Evolutionary conservation across 345 rosid genomes (phyloP).

Genomic region (Hibiscus tridactylites): DNA sequence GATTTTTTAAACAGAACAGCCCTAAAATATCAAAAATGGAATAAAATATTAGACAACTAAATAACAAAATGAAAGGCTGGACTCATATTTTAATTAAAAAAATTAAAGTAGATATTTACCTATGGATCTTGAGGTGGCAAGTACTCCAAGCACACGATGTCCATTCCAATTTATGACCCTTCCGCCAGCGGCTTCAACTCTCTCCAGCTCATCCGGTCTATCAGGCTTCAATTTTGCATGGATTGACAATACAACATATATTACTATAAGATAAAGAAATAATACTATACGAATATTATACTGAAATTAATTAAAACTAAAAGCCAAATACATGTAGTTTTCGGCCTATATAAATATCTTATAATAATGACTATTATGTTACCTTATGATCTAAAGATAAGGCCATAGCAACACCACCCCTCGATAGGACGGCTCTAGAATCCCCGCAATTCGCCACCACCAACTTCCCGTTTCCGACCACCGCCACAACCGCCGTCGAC

Average conservation of each 20-base stretch:
- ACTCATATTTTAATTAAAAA: too few relatives aligned
- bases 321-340: too few relatives aligned
- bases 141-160: slow-evolving; percentile 51
- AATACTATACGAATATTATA: too few relatives aligned
- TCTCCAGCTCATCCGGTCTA: slow-evolving; percentile 47
- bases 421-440: slow-evolving; percentile 31
- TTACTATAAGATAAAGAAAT: too few relatives aligned
- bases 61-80: too few relatives aligned
- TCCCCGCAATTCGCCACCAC: slow-evolving; percentile 38
- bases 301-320: too few relatives aligned
- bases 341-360: too few relatives aligned
- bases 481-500: slow-evolving; percentile 38
- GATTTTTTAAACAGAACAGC: too few relatives aligned
- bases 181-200: slow-evolving; percentile 63
- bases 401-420: slow-evolving; percentile 20
- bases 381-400: slow-evolving; percentile 36
- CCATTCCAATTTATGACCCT: slow-evolving; percentile 63
- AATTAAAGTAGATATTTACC: slow-evolving; percentile 20
- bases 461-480: slow-evolving; percentile 20
- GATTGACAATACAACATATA: too few relatives aligned
- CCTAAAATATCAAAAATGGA: too few relatives aligned
- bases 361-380: not conserved
- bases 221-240: slow-evolving; percentile 35
- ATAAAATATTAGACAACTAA: too few relatives aligned
- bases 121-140: slow-evolving; percentile 67